These are phyloP conservation scores for Hemisphaericaspora nanyangensis DNA, from an alignment of 805 yeast species.

Conservation along the genomic window DNA sequence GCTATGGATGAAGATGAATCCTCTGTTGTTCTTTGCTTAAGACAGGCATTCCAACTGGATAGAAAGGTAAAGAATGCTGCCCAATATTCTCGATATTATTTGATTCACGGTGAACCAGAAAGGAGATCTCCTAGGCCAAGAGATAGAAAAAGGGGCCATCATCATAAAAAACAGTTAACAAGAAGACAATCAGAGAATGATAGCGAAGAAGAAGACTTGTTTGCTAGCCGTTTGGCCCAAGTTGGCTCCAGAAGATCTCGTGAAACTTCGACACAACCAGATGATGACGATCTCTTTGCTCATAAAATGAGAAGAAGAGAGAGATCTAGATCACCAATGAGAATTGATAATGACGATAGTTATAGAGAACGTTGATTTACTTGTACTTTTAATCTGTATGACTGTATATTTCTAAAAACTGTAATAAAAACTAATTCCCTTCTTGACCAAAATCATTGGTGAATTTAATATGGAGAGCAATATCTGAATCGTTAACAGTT, in stretches of 20 bases:
- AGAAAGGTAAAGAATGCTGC: constrained; percentile 55
- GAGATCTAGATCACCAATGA: constrained; percentile 18
- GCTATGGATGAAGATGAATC: constrained; percentile 39
- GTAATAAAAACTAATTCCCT: constrained; percentile 79
- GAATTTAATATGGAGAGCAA: constrained; percentile 77
- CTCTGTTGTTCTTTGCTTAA: constrained; percentile 33
- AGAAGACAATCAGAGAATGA: constrained; percentile 1
- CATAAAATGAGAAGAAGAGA: constrained; percentile 23
- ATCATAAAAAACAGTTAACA: constrained; percentile 9
- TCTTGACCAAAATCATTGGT: constrained; percentile 97
- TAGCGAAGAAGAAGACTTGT: constrained; percentile 27
- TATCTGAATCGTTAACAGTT: constrained; percentile 84
- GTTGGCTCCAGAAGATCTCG: constrained; percentile 1
- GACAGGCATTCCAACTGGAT: constrained; percentile 54
- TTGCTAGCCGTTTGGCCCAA: constrained; percentile 23
- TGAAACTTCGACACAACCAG: constrained; percentile 3
- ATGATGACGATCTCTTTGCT: constrained; percentile 37
- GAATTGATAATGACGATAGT: constrained; percentile 5
- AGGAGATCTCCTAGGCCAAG: constrained; percentile 22
- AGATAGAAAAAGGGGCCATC: constrained; percentile 10
- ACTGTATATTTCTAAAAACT: too few relatives aligned
- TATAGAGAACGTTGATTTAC: neutral
- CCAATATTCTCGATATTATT: constrained; percentile 58
- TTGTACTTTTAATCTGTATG: too few relatives aligned
- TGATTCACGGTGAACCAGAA: constrained; percentile 70